Evolutionary conservation across 1,139 yeast genomes (phyloP), one percentile per base, ranked within the genome.

Genomic region (Entelexis paramagnoliae): DNA sequence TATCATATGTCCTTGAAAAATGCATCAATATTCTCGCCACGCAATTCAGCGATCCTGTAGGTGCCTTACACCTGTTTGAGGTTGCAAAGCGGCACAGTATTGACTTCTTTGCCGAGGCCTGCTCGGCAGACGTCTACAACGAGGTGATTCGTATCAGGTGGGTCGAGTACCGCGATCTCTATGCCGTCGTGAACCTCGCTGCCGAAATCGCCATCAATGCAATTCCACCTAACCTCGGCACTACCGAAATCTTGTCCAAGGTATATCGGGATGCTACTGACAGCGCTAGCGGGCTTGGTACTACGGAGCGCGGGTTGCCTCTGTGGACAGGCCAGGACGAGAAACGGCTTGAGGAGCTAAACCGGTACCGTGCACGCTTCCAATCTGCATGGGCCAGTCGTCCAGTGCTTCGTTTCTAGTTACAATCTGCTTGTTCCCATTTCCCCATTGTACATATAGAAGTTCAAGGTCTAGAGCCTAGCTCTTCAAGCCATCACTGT

Each of bases 151-250:
- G 60, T 30, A 59, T 72, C 6, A 58, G 66, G 14, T 74, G 77
- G 76, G 61, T 66, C 35, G 62, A 61, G 47, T 72, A 64, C 59
- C 65, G 68, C 35, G 75, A 73, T 50, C 55, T 73, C 16, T 63
- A 62, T 28, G 61, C 65, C 10, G 63, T 72, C 13, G 67, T 68
- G 30, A 57, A 62, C 3, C 56, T 71, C 17, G 59, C 72, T 17
- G 63, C 67, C 9, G 77, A 73, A 52, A 67, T 74, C 65, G 66
- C 66, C 17, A 67, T 68, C 49, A 73, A 74, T 54, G 76, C 73
- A 13, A 66, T 73, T n/a, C 63, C 63, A 28, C 69, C 71, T 4
- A 65, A 70, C 54, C 52, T 64, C 1, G 66, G 63, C 10, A 74
- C 77, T 3, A 59, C 64, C 10, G 61, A 60, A 32, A 58, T 68